Base-by-base conservation (phyloP, 179 eudicot species). In the Actinidia arguta region DNA sequence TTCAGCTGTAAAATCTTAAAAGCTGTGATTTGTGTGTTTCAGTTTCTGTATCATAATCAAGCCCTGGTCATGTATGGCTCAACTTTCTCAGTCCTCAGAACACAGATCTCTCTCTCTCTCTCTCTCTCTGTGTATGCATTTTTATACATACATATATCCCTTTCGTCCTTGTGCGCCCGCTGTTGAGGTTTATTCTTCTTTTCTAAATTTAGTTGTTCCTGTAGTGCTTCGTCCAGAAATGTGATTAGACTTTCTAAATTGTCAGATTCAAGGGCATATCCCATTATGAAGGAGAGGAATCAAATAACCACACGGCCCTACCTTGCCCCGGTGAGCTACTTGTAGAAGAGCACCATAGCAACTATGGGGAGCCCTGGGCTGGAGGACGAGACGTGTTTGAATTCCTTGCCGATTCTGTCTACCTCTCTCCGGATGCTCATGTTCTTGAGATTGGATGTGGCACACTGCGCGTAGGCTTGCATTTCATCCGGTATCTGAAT, bases 321-420 rank as follows among this genome's bases (percentile, higher is more conserved):
- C 98, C 98, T 58, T 96, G 99, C 82, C 99, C 99, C 0, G 92
- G 96, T 24, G 98, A 92, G 86, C 95, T 96, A 36, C 94, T 96
- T 16, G 99, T 96, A 11, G 99, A 95, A 82, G 91, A 95, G 86
- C 99, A 96, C 86, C 99, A 96, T 80, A 95, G 98, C 94, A 95
- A 96, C 83, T 96, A 96, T 76, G 99, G 99, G 62, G 99, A 96
- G 86, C 99, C 99, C 46, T 96, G 99, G 99, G 99, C 98, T 51
- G 99, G 99, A 66, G 99, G 99, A 17, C 83, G 99, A 63, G 99
- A 96, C 51, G 98, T 96, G 27, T 96, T 93, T 71, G 99, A 96
- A 81, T 96, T 93, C 85, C 91, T 96, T 46, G 99, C 97, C 0
- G 93, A 87, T 76, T 87, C 95, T 54, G 83, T 88, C 80, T 91